Evolutionary conservation across 176 grass and related monocot genomes (phyloP).

Genomic region (Pontederia paniculata): DNA sequence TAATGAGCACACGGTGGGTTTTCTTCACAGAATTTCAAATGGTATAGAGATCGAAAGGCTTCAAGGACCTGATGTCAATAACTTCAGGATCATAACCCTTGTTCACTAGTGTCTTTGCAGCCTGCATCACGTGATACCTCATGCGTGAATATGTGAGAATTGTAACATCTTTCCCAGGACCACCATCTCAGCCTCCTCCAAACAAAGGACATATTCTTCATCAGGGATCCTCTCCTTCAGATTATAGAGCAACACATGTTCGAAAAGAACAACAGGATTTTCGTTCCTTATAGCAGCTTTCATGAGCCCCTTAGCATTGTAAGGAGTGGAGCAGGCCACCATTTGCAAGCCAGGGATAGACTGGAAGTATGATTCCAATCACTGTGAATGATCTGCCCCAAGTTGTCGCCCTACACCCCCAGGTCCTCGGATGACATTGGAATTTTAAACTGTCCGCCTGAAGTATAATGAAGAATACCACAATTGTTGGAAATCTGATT

Average conservation of each 20-base stretch:
- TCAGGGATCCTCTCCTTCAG: constrained; percentile 72
- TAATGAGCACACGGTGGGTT: constrained; percentile 63
- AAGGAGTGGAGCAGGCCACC: constrained; percentile 83
- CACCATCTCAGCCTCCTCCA: constrained; percentile 83
- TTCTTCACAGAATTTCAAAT: constrained; percentile 72
- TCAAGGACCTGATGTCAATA: constrained; percentile 73
- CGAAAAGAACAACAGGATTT: constrained; percentile 72
- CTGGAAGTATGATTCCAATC: constrained; percentile 82
- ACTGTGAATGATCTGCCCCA: constrained; percentile 76
- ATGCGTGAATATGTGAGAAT: constrained; percentile 75
- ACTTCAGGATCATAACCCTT: constrained; percentile 68
- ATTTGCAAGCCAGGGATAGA: constrained; percentile 84
- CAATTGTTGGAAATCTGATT: constrained; percentile 96
- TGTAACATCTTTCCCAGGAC: constrained; percentile 58
- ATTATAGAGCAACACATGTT: constrained; percentile 77
- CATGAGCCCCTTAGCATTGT: constrained; percentile 90
- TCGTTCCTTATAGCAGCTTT: constrained; percentile 89
- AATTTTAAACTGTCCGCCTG: constrained; percentile 79
- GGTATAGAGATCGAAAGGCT: constrained; percentile 66
- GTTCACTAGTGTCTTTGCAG: constrained; percentile 63
- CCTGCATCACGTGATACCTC: constrained; percentile 89
- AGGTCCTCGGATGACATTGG: constrained; percentile 63
- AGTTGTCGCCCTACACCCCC: constrained; percentile 86
- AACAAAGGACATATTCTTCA: constrained; percentile 57
- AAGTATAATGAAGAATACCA: constrained; percentile 90